Evolutionary conservation across 305 asterid species (phyloP).

Genomic region (Ruellia speciosa): DNA sequence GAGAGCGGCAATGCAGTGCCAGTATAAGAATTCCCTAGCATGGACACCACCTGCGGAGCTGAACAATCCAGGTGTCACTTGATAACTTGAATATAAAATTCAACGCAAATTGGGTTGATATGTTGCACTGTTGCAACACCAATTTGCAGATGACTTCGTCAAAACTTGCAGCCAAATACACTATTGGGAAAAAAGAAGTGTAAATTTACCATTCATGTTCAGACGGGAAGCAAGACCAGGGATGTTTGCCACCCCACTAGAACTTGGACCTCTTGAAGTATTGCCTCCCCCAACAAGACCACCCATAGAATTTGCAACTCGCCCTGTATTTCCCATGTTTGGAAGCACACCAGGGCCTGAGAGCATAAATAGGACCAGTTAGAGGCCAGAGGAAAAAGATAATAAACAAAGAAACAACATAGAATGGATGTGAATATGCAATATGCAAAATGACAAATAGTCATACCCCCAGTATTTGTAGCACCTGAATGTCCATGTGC

Average conservation of each 20-base stretch:
- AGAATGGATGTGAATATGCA: slow-evolving; percentile 13
- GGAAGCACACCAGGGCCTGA: slow-evolving; percentile 62
- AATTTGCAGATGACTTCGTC: neutral
- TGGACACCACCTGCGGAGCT: slow-evolving; percentile 81
- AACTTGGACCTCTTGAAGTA: slow-evolving; percentile 54
- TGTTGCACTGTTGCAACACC: neutral
- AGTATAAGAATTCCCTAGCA: slow-evolving; percentile 67
- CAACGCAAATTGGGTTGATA: neutral
- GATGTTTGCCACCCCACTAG: slow-evolving; percentile 61
- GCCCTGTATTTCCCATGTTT: slow-evolving; percentile 63
- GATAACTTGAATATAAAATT: slow-evolving; percentile 10
- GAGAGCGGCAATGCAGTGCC: slow-evolving; percentile 64
- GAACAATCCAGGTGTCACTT: slow-evolving; percentile 37
- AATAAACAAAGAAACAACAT: neutral
- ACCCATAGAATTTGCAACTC: slow-evolving; percentile 55
- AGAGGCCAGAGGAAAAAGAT: slow-evolving; percentile 21
- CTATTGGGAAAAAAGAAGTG: neutral
- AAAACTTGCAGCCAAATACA: neutral
- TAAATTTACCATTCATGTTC: slow-evolving; percentile 59
- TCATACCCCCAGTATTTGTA: slow-evolving; percentile 64
- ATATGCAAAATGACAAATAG: neutral
- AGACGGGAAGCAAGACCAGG: slow-evolving; percentile 76
- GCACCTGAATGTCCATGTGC: slow-evolving; percentile 72
- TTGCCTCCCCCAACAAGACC: slow-evolving; percentile 65
- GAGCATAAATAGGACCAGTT: slow-evolving; percentile 29